Percentiles rank a stretch among this genome's conserved stretches.
Conservation (phyloP, 1,284 basidiomycete genomes). For the Earliella scabrosa region DNA sequence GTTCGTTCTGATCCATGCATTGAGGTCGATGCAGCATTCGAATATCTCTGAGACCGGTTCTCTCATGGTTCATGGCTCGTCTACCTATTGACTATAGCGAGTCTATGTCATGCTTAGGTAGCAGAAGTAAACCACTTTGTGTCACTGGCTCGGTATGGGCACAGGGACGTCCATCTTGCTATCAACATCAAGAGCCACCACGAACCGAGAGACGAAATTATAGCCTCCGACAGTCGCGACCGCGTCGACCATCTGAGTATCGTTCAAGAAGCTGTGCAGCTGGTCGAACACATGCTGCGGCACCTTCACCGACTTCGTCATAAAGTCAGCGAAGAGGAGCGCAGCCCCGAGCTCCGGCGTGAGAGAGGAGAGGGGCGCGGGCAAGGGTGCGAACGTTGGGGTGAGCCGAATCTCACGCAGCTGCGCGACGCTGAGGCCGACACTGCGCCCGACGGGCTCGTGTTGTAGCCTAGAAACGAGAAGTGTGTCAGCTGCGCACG, state of each 20-base stretch:
- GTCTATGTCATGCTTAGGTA: too few relatives aligned
- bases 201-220: slow-evolving; percentile 45
- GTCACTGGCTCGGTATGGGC: slow-evolving; percentile 35
- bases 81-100: too few relatives aligned
- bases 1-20: not conserved
- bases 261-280: slow-evolving; percentile 38
- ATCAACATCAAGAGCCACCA: slow-evolving; percentile 46
- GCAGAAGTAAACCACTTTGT: too few relatives aligned
- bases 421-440: slow-evolving; percentile 43
- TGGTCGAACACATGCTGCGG: slow-evolving; percentile 41
- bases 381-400: slow-evolving; percentile 31
- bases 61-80: not conserved
- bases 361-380: slow-evolving; percentile 12
- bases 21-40: not conserved
- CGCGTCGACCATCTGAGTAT: slow-evolving; percentile 46
- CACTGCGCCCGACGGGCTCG: slow-evolving; percentile 43
- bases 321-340: slow-evolving; percentile 43
- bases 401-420: slow-evolving; percentile 41
- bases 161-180: slow-evolving; percentile 42
- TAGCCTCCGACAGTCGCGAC: slow-evolving; percentile 46
- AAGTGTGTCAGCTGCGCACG: not conserved
- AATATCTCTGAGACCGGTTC: not conserved
- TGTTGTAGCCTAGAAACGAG: slow-evolving; percentile 42
- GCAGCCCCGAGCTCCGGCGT: slow-evolving; percentile 37
- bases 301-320: slow-evolving; percentile 41